Percentiles rank a stretch among this genome's conserved stretches.
Evolutionary conservation across 768 basidiomycete genomes (phyloP).

Genomic region (Collybia mongolica): DNA sequence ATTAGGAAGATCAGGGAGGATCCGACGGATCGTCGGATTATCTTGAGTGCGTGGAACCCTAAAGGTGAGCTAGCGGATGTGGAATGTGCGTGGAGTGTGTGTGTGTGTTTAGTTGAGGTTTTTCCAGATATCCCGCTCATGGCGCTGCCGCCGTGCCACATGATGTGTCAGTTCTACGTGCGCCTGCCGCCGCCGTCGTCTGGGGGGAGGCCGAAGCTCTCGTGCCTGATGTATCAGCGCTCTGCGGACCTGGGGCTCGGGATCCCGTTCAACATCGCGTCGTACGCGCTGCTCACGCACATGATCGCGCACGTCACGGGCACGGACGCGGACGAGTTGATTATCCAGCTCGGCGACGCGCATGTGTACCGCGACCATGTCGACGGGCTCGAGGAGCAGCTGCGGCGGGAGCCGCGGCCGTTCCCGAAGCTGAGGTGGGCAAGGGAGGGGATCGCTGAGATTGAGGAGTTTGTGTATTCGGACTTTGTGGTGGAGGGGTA

Average conservation of each 20-base stretch:
- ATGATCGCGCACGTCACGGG: constrained; percentile 94
- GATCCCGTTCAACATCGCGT: constrained; percentile 99
- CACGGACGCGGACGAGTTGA: constrained; percentile 84
- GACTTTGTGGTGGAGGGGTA: constrained; percentile 90
- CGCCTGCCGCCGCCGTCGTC: constrained; percentile 60
- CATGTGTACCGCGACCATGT: constrained; percentile 96
- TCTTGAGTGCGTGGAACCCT: constrained; percentile 97
- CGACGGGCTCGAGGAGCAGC: constrained; percentile 79
- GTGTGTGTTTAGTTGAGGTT: no score
- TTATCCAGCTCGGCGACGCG: constrained; percentile 96
- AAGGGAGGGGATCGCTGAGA: constrained; percentile 58
- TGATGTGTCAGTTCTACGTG: constrained; percentile 99
- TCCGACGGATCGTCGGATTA: constrained; percentile 92
- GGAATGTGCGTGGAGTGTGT: no score
- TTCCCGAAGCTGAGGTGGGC: constrained; percentile 84
- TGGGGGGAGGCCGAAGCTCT: constrained; percentile 65
- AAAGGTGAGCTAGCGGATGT: constrained; percentile 55
- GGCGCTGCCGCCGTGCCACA: constrained; percentile 98
- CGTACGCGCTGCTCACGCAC: constrained; percentile 94
- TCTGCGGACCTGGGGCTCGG: constrained; percentile 97
- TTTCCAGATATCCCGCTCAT: constrained; percentile 86
- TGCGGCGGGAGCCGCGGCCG: constrained; percentile 70
- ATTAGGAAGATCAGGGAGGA: constrained; percentile 90
- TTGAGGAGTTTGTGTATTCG: constrained; percentile 78
- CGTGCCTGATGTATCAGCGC: constrained; percentile 96